Evolutionary conservation across 176 grass and related monocot genomes (phyloP), one percentile per base, ranked within the genome.

Genomic region (Oryza punctata): DNA sequence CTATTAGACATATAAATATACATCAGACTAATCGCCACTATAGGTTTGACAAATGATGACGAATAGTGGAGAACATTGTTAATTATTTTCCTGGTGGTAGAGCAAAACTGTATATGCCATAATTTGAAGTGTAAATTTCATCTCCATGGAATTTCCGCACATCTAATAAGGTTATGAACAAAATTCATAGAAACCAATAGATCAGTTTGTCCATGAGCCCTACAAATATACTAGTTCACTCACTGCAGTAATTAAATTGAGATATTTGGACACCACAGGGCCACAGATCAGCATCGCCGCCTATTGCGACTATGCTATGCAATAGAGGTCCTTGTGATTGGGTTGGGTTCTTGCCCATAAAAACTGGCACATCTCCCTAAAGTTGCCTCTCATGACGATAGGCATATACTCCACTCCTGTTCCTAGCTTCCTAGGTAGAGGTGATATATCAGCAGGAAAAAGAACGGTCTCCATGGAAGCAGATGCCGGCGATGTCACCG

Each of bases 331-430:
- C 52, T 54, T 21, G 3, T 54, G 18, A 72, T 44, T 24, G 16
- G 44, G 16, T 23, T 63, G 16, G 68, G 7, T 3, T 28, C 19
- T 25, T 16, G 19, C 47, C 60, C 59, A 50, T 83, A 52, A 57
- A 69, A 43, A 35, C 46, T 9, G 82, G 73, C 64, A 84, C 82
- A 29, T 29, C 64, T 14, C 67, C 47, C 73, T 68, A 76, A 10
- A 30, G 29, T 38, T 1, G 16, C 47, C 63, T 47, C 38, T n/a
- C 33, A 35, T 2, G 3, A n/a, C n/a, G 29, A 13, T 50, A 59
- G 2, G 0, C 7, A 59, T 59, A 59, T 23, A 60, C 57, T 49
- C 46, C 1, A 49, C 46, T 10, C 13, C 44, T 46, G 14, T 14
- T 3, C 38, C 7, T 54, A 28, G 63, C 24, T 0, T 35, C 33